Evolutionary conservation across 2,329 filamentous ascomycete species (phyloP), one percentile per base, ranked within the genome.

Genomic region (Colletotrichum falcatum): DNA sequence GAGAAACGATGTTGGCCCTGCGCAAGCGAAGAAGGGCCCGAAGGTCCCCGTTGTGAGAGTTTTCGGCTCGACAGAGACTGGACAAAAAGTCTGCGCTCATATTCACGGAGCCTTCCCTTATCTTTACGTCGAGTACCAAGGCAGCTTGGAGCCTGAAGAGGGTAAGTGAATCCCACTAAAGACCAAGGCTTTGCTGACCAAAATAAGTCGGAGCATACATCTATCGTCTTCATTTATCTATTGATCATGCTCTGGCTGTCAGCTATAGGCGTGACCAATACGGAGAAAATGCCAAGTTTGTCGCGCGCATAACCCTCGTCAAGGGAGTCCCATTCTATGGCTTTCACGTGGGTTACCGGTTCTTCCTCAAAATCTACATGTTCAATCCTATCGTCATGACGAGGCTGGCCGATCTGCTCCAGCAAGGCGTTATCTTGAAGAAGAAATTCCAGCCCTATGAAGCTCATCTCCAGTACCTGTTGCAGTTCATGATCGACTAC

Each of bases 401-500:
- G n/a, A 89, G 95, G 39, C 85, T 98, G 69, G 90, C 93, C 33
- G 95, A 98, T 77, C 85, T 99, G 58, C 85, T 99, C 51, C 91
- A 93, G 23, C 94, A 97, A 80, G 96, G 96, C 9, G 92, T 92
- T 37, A 91, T 99, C 53, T 89, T 98, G 88, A 93, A 93, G 78
- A 89, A 88, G 70, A 87, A 89, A 30, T 92, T 99, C 53, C 95
- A 98, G 77, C 95, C 96, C 0, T 97, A 96, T 77, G 96, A 99
- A 81, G 94, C 93, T 23, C 97, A 99, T 79, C 81, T 98, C 72
- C 94, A 97, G 77, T 98, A 95, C 78, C 83, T 98, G 11, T 86
- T 96, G 12, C 97, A 99, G 81, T 99, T 97, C 89, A 98, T 99
- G 96, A 92, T 92, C 73, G 97, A 99, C 79, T 99, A 97, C 84